Base-by-base conservation (phyloP, 192 early-diverging fungal species). In the Helicostylum pulchrum region DNA sequence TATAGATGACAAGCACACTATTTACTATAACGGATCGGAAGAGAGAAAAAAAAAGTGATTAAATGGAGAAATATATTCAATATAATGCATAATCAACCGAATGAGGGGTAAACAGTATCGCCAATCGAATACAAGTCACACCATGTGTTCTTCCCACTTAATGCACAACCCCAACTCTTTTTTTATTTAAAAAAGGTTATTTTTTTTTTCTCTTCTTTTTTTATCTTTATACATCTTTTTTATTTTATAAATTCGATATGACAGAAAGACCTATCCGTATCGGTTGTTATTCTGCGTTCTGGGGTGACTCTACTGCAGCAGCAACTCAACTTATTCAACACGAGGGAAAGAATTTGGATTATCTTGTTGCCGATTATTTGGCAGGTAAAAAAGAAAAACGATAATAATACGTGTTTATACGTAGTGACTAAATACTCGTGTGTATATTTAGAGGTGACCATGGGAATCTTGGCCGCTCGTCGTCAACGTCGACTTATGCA, bases 361-460 rank as follows among this genome's bases (percentile, higher is more conserved):
- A 85, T 51, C 67, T 88, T 21, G 77, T 85, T 0, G 87, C 83
- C 19, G 86, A 88, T 50, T 88, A 86, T 61, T 75, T 88, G 0
- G 83, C 86, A 26, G 83, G 83, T 82, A 80, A 49, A 36, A 10
- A 46, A 48, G 6, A 20, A 31, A 45, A 2, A 17, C 19, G 12
- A 11, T 14, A 3, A 48, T 12, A 48, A 19, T 48, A 17, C 12
- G 14, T 12, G 15, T 15, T 11, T 10, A 17, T 48, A 2, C 17
- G 3, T 48, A 2, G 26, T 64, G 2, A 26, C 53, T 45, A 23
- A n/a, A 47, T 10, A 26, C 26, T n/a, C 26, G 26, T 26, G 26
- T 26, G 26, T 26, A 26, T 49, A 21, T 59, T n/a, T 72, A 84
- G 86, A 88, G 75, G 80, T 88, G 10, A 88, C 86, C 1, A 87